These are phyloP conservation scores for Syzygium grande DNA, from an alignment of 345 rosid genomes.

Conservation along the genomic window DNA sequence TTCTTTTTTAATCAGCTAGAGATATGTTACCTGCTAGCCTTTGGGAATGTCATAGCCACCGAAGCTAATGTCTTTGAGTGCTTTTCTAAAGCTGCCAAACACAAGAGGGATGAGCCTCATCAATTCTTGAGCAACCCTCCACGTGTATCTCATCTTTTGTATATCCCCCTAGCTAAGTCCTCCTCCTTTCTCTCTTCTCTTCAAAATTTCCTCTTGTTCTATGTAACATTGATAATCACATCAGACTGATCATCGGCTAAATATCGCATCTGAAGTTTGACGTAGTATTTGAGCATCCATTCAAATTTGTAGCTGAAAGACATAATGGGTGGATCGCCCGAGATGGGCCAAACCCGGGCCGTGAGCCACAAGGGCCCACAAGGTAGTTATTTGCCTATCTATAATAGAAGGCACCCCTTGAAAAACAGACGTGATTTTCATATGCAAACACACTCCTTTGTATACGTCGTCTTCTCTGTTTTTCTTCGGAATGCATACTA, in stretches of 20 bases:
- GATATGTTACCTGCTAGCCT: not conserved
- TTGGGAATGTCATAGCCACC: constrained; percentile 2
- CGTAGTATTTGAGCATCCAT: too few relatives aligned
- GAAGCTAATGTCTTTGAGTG: constrained; percentile 8
- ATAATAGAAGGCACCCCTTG: too few relatives aligned
- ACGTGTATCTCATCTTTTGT: constrained; percentile 17
- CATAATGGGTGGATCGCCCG: too few relatives aligned
- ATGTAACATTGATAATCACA: not conserved
- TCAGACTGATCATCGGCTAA: not conserved
- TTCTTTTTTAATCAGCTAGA: not conserved
- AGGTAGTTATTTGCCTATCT: too few relatives aligned
- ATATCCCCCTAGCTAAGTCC: constrained; percentile 7
- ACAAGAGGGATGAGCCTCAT: constrained; percentile 11
- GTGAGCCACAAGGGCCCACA: too few relatives aligned
- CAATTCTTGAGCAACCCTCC: constrained; percentile 18
- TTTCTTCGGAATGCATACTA: too few relatives aligned
- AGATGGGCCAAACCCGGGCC: too few relatives aligned
- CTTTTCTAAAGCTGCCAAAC: constrained; percentile 9
- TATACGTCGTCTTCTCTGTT: too few relatives aligned
- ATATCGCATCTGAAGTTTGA: not conserved
- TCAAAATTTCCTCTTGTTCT: constrained; percentile 12
- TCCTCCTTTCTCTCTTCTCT: not conserved
- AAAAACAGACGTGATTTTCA: too few relatives aligned
- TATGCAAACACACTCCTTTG: too few relatives aligned
- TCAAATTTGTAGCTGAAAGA: not conserved